A percentile compares a stretch with the other conserved stretches of the same genome.
Conservation (phyloP, 2,329 filamentous ascomycete genomes). For the Exophiala phaeomuriformis region DNA sequence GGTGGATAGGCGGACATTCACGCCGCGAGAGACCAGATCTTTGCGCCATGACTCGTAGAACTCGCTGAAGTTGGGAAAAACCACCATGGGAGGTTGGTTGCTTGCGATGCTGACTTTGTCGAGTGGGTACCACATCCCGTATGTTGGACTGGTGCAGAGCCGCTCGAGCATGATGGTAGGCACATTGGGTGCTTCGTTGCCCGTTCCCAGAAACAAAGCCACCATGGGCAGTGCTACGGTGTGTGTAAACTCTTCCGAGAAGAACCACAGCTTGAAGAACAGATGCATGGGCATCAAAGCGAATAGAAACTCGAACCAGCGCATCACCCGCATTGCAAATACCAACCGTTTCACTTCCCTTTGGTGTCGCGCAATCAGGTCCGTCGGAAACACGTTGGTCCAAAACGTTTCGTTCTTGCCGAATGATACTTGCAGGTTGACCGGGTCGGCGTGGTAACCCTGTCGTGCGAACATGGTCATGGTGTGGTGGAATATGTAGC, state of each 20-base stretch:
- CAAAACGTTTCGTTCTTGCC: constrained; percentile 55
- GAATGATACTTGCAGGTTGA: constrained; percentile 54
- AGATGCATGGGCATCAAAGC: constrained; percentile 54
- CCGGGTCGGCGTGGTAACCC: constrained; percentile 50
- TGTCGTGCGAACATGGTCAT: constrained; percentile 55
- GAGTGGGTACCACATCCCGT: constrained; percentile 54
- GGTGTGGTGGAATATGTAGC: constrained; percentile 55
- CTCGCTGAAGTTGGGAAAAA: constrained; percentile 52
- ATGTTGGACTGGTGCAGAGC: constrained; percentile 52
- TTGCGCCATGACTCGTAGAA: constrained; percentile 53
- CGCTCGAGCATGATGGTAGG: constrained; percentile 60
- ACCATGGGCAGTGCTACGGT: constrained; percentile 65
- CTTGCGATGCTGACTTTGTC: constrained; percentile 44
- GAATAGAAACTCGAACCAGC: constrained; percentile 50
- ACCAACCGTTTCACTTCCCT: constrained; percentile 50
- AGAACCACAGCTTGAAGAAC: constrained; percentile 60
- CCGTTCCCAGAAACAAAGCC: constrained; percentile 65
- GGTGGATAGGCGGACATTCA: constrained; percentile 50
- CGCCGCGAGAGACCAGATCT: constrained; percentile 46
- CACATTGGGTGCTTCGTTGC: constrained; percentile 66
- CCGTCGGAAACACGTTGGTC: constrained; percentile 55
- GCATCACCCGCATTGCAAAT: constrained; percentile 49
- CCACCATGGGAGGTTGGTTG: constrained; percentile 52
- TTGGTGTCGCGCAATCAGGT: constrained; percentile 49
- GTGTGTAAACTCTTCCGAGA: constrained; percentile 63